Base-by-base conservation (phyloP, 306 rosid species). In the Dalbergia cultrata region DNA sequence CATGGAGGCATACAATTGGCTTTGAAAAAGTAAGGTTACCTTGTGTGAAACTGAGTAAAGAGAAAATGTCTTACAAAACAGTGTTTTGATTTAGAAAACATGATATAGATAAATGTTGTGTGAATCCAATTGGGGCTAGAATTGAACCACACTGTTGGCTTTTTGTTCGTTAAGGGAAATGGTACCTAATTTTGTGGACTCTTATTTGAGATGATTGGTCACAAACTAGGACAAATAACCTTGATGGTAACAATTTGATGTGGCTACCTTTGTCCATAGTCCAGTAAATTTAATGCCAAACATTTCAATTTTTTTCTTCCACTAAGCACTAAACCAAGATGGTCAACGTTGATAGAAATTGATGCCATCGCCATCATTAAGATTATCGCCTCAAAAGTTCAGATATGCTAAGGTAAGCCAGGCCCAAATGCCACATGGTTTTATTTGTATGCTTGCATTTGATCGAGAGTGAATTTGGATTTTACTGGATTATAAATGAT, bases 341-440 rank as follows among this genome's bases (percentile, higher is more conserved):
- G 26, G 75, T 73, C 79, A 64, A 52, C 49, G 7, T 1, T 19
- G 56, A 60, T n/a, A 18, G 26, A 11, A 52, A 39, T 64, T 17
- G 45, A 31, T 62, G 41, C 74, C 67, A 7, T 64, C 74, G 0
- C 72, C 67, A 71, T 62, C 83, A 18, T 22, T 14, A 31, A 61
- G 78, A 70, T 70, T 61, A 5, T 50, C 11, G 6, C 22, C 14
- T 60, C 63, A 54, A 70, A 47, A 70, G 61, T 43, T 68, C 13
- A 44, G 76, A 78, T 69, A 26, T 45, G 77, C 82, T 13, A 8
- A 2, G 54, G 8, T 33, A 44, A 44, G 37, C 60, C 59, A 78
- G 11, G 53, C 11, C 33, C 74, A 3, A 66, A 77, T 65, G 44
- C 19, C 33, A 65, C 26, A 16, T 12, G 70, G 5, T 47, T 14